Evolutionary conservation across 1,284 basidiomycete species (phyloP), one percentile per base, ranked within the genome.

Genomic region (Hymenochaete sp.): DNA sequence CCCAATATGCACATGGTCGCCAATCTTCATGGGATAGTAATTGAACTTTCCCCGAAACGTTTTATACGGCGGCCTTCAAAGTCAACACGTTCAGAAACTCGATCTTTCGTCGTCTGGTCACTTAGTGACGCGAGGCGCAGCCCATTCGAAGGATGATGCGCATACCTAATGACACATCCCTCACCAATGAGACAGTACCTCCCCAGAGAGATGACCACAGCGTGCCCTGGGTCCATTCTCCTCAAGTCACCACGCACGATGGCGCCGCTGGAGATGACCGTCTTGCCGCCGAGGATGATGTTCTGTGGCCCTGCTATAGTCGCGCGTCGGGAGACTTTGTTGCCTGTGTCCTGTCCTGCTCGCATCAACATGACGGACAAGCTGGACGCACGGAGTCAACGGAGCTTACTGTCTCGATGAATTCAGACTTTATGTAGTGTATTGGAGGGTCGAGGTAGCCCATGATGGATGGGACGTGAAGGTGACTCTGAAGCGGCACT

Each of bases 21-120:
- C 89, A 22, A 98, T 81, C 61, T 95, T 93, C 80, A 97, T 90
- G 1, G 96, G 95, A 59, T 98, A 97, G 65, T 96, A 98, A 56
- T 96, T 97, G 73, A 96, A 97, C 48, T 82, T 79, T 42, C 88
- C 88, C 47, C 87, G 78, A 59, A 90, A 92, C 0, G 88, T 91
- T 65, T 92, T 92, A 63, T 90, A 90, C 3, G 88, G 86, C 13
- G 86, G 85, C 52, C 85, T 87, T 33, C 21, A 13, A 29, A 37
- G 1, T 3, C 14, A 38, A 14, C 14, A 16, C 10, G 28, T n/a
- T 8, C 28, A 29, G 8, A 28, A 26, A 8, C 21, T 26, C 39
- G 16, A 8, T 27, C 26, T 18, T 28, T 26, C 18, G 21, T 38
- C 45, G 9, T 43, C 25, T 42, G 39, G 21, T 11, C 19, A 27